Evolutionary conservation across 2,329 filamentous ascomycete genomes (phyloP), one percentile per base, ranked within the genome.

Genomic region (Epichloe coenophiala): DNA sequence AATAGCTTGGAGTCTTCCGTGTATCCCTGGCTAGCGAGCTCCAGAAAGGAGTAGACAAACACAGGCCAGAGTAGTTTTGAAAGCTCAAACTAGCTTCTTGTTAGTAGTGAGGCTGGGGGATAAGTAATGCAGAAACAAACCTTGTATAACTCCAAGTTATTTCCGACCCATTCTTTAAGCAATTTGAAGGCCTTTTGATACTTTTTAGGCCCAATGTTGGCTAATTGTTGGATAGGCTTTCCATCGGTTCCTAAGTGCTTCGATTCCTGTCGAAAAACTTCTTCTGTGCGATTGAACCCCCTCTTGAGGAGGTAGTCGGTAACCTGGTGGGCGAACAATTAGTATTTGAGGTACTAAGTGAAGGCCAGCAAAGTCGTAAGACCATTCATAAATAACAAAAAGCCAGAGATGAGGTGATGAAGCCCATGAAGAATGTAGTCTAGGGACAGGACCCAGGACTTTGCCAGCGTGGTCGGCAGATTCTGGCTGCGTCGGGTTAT

Each of bases 231-330:
- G 36, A 91, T 77, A 2, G 88, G 87, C 52, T 85, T 80, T 8
- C 89, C 90, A 64, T 89, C 87, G 21, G 84, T 77, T 51, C 91
- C 87, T 41, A 93, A 76, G 58, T 89, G 83, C 23, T 86, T 83
- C 1, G 90, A 95, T 67, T 98, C 93, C 65, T 88, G 85, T 42
- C 93, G 81, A 49, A 98, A 86, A 64, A 93, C 87, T 19, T 91
- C 87, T 67, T 98, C 93, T 1, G 93, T 97, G 23, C 86, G 79
- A 49, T 83, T 89, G 67, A 96, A 98, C 0, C 93, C 93, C 58
- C 96, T 90, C 66, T 98, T 98, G 2, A 89, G 80, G 1, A 98
- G 75, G 65, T 98, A 98, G 60, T 98, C 93, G 8, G 95, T 90
- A 3, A 98, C 78, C 78, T 81, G 54, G 3, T 33, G 2, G 19